Evolutionary conservation across 768 basidiomycete species (phyloP).

Genomic region (Sutorius australiensis): DNA sequence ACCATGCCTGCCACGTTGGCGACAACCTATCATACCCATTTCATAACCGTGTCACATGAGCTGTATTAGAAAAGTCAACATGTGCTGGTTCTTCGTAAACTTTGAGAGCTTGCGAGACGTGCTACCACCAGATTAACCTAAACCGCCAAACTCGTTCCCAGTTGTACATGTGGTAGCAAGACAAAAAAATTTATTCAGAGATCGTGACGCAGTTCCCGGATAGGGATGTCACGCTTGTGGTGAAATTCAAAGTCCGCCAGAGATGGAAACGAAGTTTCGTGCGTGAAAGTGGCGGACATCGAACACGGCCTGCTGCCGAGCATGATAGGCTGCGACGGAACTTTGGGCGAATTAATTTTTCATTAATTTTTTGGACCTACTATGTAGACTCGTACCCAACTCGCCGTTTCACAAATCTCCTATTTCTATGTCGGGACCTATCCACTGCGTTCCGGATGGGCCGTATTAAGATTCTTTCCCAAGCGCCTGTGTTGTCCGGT

Average conservation of each 20-base stretch:
- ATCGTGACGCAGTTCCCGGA: neutral
- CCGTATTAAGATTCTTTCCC: no score
- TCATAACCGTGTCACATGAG: slow-evolving; percentile 5
- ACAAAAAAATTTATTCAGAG: neutral
- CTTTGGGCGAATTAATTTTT: neutral
- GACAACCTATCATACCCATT: slow-evolving; percentile 5
- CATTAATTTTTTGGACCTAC: neutral
- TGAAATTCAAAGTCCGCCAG: neutral
- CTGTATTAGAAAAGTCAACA: neutral
- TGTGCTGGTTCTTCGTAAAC: no score
- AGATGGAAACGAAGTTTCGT: neutral
- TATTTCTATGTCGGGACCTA: neutral
- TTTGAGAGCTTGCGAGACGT: neutral
- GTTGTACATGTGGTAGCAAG: no score
- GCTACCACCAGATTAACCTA: neutral
- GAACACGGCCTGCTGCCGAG: neutral
- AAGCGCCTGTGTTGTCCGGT: no score
- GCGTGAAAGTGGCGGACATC: neutral
- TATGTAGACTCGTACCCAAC: no score
- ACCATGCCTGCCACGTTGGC: slow-evolving; percentile 9
- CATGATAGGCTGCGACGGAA: neutral
- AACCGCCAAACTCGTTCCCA: no score
- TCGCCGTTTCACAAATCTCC: no score
- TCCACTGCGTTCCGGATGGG: neutral
- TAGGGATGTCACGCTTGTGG: neutral